These are phyloP conservation scores for Leucocoprinus sp. DNA, from an alignment of 768 basidiomycete genomes.

Conservation along the genomic window DNA sequence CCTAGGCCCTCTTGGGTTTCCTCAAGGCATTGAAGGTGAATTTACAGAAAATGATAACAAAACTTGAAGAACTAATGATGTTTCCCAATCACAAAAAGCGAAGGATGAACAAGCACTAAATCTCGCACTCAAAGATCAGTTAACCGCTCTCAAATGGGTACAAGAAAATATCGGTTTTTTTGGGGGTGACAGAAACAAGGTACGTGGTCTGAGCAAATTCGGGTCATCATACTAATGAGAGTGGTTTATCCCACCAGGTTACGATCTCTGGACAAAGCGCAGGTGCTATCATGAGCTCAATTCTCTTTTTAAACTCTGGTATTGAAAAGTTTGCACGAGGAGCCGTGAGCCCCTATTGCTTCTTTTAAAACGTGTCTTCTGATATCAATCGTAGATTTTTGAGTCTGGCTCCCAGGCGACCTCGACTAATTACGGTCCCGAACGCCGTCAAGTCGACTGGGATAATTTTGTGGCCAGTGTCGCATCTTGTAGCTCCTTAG, in stretches of 20 bases:
- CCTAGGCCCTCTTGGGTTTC: constrained; percentile 38
- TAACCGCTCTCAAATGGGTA: constrained; percentile 43
- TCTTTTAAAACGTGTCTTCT: not conserved
- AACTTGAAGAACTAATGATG: not conserved
- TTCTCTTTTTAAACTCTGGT: constrained; percentile 29
- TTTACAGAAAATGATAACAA: not conserved
- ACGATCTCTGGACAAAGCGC: constrained; percentile 51
- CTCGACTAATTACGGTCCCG: constrained; percentile 23
- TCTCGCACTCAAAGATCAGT: constrained; percentile 38
- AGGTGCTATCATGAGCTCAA: constrained; percentile 38
- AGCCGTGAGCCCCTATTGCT: constrained; percentile 16
- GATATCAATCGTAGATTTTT: constrained; percentile 25
- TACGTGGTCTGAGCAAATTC: not conserved
- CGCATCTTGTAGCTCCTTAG: constrained; percentile 22
- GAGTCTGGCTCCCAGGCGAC: constrained; percentile 32
- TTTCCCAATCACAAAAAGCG: constrained; percentile 17
- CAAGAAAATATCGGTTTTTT: constrained; percentile 51
- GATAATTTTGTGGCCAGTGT: constrained; percentile 29
- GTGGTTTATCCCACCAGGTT: constrained; percentile 29
- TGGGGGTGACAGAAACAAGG: constrained; percentile 42
- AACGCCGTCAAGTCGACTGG: constrained; percentile 27
- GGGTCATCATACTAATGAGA: too few species aligned
- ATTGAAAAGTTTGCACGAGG: constrained; percentile 26
- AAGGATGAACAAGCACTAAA: constrained; percentile 30
- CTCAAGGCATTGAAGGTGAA: constrained; percentile 29